Evolutionary conservation across 768 basidiomycete genomes (phyloP), one percentile per base, ranked within the genome.

Genomic region (Holtermanniella nyarrowii): DNA sequence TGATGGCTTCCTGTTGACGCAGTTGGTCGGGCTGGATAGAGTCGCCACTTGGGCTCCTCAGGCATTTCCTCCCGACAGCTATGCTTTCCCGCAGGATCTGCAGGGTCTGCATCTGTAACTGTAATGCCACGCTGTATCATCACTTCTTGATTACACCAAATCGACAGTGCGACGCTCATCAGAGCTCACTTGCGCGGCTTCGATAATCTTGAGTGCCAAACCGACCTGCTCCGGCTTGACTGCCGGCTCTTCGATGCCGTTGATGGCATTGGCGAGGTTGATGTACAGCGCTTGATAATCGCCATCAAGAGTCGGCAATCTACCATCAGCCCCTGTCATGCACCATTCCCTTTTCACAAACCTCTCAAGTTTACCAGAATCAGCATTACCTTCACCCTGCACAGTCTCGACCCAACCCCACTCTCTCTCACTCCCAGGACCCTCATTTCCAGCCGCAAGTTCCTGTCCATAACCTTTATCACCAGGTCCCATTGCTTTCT

Each of bases 221-320:
- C 79, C 78, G 0, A 84, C 81, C 65, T 88, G 81, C 58, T 80
- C 79, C 77, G 85, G 87, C 67, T 80, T 85, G 42, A 89, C 79
- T 5, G 74, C 76, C 27, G 76, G 76, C 49, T 45, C 13, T 40
- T 65, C 61, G 4, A 42, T 49, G 22, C 48, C 41, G 5, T 48
- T 37, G 41, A 70, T 67, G 20, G 63, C 60, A 4, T 65, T 59
- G 55, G 50, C 54, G 1, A 70, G 56, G 48, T 67, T 61, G 20
- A 49, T 47, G 53, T 70, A 70, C 7, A 67, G 44, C 4, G 53
- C 56, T 5, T 56, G 61, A 44, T 67, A 65, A 26, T 63, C 43
- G 11, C 68, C 68, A 0, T 42, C 46, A 4, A 57, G 54, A 12
- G 62, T 48, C 5, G 48, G 48, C 44, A 58, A 50, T 13, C 62